Evolutionary conservation across 768 basidiomycete genomes (phyloP), one percentile per base, ranked within the genome.

Genomic region (Macrocybe gigantea): DNA sequence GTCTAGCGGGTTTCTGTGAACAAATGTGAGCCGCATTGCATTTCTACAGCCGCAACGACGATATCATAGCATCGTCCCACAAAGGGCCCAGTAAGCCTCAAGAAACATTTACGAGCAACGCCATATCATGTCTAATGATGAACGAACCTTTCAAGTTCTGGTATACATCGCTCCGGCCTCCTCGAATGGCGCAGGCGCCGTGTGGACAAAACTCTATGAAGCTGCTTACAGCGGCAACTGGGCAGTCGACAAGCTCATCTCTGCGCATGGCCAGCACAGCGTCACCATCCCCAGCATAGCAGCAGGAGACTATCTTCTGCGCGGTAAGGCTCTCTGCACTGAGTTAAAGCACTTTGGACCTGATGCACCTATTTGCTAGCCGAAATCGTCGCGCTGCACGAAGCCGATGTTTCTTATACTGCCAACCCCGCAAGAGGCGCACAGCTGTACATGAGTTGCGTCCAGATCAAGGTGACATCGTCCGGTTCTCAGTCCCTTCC

Each of bases 391-490:
- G 63, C 64, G 13, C 59, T 65, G 6, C 66, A 67, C 52, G 67
- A 67, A 48, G 64, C 57, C 38, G 56, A 68, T 34, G 55, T 60
- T 7, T 53, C 60, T 8, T 68, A 64, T 45, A 49, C 54, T 14
- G 41, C 54, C 30, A 64, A 65, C 48, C 49, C 57, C n/a, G 53
- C 65, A 22, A 68, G 74, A 30, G 75, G 74, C 14, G 72, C 71
- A 10, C 75, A 76, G 61, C 64, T 72, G 51, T 75, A 75, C 60
- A 72, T 72, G 63, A 71, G 67, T 45, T 78, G 76, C 62, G 70
- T 61, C 54, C 75, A 77, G 54, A 60, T 77, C 49, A 64, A 55
- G 44, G 65, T 78, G 34, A 69, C 69, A 13, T 64, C 64, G 5
- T 45, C 46, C 41, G 65, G 63, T 22, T 59, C 29, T 33, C 43